Percentiles rank a stretch among this genome's conserved stretches.
These are phyloP conservation scores for Musa itinerans DNA, from an alignment of 176 grass and related monocot genomes.

Conservation along the genomic window DNA sequence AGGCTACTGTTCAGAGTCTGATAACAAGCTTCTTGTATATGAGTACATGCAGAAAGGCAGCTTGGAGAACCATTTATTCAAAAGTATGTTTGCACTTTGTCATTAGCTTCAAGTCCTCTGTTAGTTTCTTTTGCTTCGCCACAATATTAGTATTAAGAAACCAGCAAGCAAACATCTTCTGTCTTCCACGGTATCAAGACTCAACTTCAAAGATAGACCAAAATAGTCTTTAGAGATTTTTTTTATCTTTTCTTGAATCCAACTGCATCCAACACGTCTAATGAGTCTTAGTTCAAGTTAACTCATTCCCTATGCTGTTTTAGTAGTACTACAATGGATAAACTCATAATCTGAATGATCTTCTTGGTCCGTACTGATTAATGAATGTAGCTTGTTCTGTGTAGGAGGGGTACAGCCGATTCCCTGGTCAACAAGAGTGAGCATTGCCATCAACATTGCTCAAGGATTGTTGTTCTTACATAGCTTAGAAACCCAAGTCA, in stretches of 20 bases:
- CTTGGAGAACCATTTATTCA: slow-evolving; percentile 28
- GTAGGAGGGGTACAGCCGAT: slow-evolving; percentile 16
- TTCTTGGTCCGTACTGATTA: background rate
- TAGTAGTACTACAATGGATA: background rate
- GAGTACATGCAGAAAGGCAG: slow-evolving; percentile 30
- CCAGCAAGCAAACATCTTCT: too few species aligned
- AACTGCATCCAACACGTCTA: too few species aligned
- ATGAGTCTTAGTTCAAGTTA: background rate
- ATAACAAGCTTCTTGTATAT: slow-evolving; percentile 22
- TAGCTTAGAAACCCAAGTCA: slow-evolving; percentile 22
- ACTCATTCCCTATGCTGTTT: background rate
- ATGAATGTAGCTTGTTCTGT: background rate
- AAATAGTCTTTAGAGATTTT: too few species aligned
- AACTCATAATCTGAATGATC: background rate
- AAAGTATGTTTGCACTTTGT: background rate
- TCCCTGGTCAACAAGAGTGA: slow-evolving; percentile 21
- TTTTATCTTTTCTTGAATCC: too few species aligned
- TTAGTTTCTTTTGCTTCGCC: too few species aligned
- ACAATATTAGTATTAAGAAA: too few species aligned
- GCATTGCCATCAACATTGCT: slow-evolving; percentile 24
- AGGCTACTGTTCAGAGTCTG: slow-evolving; percentile 13
- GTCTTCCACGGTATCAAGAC: too few species aligned
- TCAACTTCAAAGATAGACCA: too few species aligned
- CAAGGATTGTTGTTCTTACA: slow-evolving; percentile 24
- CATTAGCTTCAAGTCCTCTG: background rate